Evolutionary conservation across 257 asterid species (phyloP).

Genomic region (Coffea canephora): DNA sequence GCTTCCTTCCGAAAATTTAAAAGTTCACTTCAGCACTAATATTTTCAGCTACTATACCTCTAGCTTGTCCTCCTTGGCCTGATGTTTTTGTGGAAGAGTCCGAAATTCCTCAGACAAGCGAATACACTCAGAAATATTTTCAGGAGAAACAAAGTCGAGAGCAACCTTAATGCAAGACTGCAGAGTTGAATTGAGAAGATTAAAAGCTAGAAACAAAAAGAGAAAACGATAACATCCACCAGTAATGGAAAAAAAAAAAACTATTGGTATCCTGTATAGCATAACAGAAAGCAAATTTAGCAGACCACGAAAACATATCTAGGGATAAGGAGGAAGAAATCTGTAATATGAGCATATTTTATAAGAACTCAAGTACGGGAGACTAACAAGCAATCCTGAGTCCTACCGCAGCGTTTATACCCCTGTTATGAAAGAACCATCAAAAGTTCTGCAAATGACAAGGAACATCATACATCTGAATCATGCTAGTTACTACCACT

Average conservation of each 20-base stretch:
- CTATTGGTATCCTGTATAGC: neutral
- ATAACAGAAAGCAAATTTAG: neutral
- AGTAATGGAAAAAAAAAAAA: neutral
- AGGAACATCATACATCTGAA: neutral
- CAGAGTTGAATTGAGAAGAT: slow-evolving; percentile 13
- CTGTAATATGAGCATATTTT: neutral
- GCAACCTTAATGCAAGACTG: slow-evolving; percentile 85
- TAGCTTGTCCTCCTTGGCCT: slow-evolving; percentile 65
- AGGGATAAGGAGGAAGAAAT: neutral
- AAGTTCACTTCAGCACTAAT: neutral
- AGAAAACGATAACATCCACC: neutral
- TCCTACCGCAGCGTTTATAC: neutral
- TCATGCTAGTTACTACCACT: neutral
- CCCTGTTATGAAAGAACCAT: neutral
- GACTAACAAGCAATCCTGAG: neutral
- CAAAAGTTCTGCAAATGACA: neutral
- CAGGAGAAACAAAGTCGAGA: slow-evolving; percentile 79
- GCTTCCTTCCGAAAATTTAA: neutral
- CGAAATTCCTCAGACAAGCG: slow-evolving; percentile 67
- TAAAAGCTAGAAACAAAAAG: slow-evolving; percentile 11
- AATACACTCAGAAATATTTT: slow-evolving; percentile 57
- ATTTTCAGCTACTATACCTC: slow-evolving; percentile 42
- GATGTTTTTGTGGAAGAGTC: slow-evolving; percentile 55
- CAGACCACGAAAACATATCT: neutral
- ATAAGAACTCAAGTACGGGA: neutral